Percentiles rank a stretch among this genome's conserved stretches.
Conservation (phyloP, 257 asterid genomes). For the Solanum etuberosum region DNA sequence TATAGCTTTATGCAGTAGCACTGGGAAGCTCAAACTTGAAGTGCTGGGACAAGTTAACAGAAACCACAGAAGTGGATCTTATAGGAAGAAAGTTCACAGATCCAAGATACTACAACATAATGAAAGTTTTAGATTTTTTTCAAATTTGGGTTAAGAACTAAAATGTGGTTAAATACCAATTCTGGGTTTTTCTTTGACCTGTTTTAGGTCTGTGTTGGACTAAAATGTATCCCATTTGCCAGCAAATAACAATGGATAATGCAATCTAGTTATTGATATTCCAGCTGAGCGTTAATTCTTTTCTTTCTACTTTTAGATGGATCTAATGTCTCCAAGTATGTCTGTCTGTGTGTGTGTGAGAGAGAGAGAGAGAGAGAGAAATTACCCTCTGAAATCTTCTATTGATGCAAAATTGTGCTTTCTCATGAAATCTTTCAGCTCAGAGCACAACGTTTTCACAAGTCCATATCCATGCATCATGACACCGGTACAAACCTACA, state of each 20-base stretch:
- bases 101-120: not conserved
- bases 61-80: not conserved
- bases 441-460: slow-evolving; percentile 70
- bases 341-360: not conserved
- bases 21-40: not conserved
- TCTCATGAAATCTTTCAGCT: slow-evolving; percentile 76
- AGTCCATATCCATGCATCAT: slow-evolving; percentile 96
- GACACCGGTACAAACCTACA: slow-evolving; percentile 85
- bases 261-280: not conserved
- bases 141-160: not conserved
- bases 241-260: not conserved
- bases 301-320: not conserved
- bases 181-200: not conserved
- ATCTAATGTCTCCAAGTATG: not conserved
- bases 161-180: not conserved
- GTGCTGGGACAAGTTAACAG: not conserved
- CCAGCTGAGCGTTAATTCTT: not conserved
- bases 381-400: slow-evolving; percentile 81
- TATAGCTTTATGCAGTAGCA: not conserved
- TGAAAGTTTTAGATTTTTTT: not conserved
- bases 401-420: slow-evolving; percentile 63
- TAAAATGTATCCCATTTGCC: not conserved
- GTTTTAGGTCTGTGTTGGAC: not conserved
- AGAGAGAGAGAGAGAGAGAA: not conserved
- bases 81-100: not conserved